These are phyloP conservation scores for Sporothrix dimorphospora DNA, from an alignment of 2,329 filamentous ascomycete species.

Conservation along the genomic window DNA sequence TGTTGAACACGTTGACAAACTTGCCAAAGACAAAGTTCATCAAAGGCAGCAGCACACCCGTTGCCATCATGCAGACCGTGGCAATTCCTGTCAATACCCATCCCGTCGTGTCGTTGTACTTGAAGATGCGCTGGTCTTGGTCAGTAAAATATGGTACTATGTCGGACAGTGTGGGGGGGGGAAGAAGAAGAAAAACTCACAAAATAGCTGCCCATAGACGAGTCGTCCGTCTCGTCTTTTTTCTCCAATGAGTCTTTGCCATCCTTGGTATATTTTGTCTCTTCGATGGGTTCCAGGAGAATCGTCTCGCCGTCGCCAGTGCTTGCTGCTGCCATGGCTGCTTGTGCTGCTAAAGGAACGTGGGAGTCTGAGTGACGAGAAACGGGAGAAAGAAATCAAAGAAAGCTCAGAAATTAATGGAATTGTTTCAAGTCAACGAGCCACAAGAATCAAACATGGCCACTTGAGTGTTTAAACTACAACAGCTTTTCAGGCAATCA, in stretches of 20 bases:
- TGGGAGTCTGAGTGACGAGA: not conserved
- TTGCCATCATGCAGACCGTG: slow-evolving; percentile 45
- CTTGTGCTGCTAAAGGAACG: not conserved
- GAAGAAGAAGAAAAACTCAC: not conserved
- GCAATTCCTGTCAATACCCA: slow-evolving; percentile 45
- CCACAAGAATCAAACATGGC: not conserved
- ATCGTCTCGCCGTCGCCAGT: slow-evolving; percentile 8
- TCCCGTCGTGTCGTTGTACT: slow-evolving; percentile 45
- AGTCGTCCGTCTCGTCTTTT: not conserved
- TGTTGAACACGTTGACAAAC: slow-evolving; percentile 41
- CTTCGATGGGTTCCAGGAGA: not conserved
- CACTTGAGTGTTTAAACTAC: not conserved
- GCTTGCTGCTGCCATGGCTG: slow-evolving; percentile 11
- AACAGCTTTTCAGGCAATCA: not conserved
- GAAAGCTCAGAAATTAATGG: not conserved
- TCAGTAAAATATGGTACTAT: not conserved
- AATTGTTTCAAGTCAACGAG: not conserved
- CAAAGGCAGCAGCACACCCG: slow-evolving; percentile 59
- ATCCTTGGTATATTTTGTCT: not conserved
- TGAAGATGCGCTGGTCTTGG: slow-evolving; percentile 32
- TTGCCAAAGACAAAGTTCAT: slow-evolving; percentile 63
- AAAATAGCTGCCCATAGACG: slow-evolving; percentile 23
- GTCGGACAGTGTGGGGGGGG: not conserved
- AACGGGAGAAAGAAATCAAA: not conserved
- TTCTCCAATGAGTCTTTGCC: not conserved